These are phyloP conservation scores for Volvox carteri DNA, from an alignment of 163 green algal species.

Conservation along the genomic window DNA sequence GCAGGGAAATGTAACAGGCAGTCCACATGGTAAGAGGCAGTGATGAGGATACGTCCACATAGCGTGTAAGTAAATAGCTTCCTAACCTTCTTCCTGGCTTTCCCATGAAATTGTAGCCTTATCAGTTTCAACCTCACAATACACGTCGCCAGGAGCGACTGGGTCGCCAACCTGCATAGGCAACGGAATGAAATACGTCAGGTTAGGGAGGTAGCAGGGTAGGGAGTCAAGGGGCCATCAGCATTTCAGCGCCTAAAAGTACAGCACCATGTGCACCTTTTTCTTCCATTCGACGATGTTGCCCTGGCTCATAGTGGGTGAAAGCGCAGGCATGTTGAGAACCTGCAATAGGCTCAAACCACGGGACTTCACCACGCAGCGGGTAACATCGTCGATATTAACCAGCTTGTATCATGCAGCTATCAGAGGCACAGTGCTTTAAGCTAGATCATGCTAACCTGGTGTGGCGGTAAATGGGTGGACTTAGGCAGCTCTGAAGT, in stretches of 20 bases:
- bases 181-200: too few relatives aligned
- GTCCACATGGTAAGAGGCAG: background rate
- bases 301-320: slow-evolving; percentile 90
- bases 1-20: too few relatives aligned
- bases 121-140: slow-evolving; percentile 95
- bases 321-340: slow-evolving; percentile 89
- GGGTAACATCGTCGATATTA: too few relatives aligned
- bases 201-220: too few relatives aligned
- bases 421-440: too few relatives aligned
- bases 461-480: slow-evolving; percentile 73
- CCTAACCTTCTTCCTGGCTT: slow-evolving; percentile 91
- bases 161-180: slow-evolving; percentile 78
- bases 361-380: too few relatives aligned
- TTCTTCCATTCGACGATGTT: slow-evolving; percentile 88
- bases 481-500: slow-evolving; percentile 17
- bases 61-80: too few relatives aligned
- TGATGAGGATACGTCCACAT: too few relatives aligned
- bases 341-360: slow-evolving; percentile 68
- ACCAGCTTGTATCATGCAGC: too few relatives aligned
- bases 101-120: slow-evolving; percentile 93
- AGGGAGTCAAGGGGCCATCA: too few relatives aligned
- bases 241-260: too few relatives aligned
- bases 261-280: slow-evolving; percentile 72
- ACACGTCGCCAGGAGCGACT: slow-evolving; percentile 84
- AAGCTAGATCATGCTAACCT: too few relatives aligned